These are phyloP conservation scores for Pezicula radicicola DNA, from an alignment of 2,329 filamentous ascomycete species.

Conservation along the genomic window DNA sequence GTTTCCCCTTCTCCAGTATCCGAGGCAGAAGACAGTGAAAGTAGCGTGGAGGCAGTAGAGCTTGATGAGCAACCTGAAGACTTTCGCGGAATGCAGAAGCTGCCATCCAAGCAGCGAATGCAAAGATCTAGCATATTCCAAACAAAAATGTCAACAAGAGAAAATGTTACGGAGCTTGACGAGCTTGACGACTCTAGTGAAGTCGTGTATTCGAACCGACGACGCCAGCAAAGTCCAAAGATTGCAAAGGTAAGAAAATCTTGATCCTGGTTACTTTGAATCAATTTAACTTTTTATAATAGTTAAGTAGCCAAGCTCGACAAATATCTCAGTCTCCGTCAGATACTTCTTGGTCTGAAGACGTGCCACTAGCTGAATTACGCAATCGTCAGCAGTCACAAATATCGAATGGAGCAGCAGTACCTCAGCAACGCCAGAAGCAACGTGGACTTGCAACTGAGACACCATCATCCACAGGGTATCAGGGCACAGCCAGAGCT, in stretches of 20 bases:
- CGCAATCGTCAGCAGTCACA: neutral
- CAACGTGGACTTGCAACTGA: neutral
- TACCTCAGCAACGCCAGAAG: neutral
- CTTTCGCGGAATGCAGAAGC: neutral
- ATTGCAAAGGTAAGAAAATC: neutral
- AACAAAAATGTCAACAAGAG: neutral
- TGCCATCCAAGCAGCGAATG: neutral
- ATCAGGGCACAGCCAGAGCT: conserved; percentile 21
- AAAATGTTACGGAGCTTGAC: neutral
- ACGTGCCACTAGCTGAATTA: neutral
- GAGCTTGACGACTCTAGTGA: neutral
- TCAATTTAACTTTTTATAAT: neutral
- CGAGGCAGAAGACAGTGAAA: conserved; percentile 13
- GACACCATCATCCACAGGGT: conserved; percentile 14
- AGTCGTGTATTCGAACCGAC: neutral
- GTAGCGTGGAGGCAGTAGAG: conserved; percentile 26
- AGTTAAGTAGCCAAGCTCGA: neutral
- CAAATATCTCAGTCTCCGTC: conserved; percentile 3
- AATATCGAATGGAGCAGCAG: neutral
- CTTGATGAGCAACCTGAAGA: neutral
- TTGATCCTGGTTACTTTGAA: neutral
- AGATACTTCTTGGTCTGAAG: conserved; percentile 1
- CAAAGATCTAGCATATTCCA: neutral
- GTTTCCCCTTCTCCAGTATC: conserved; percentile 10
- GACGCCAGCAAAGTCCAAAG: neutral